Evolutionary conservation across 2,329 filamentous ascomycete genomes (phyloP).

Genomic region (Aspergillus oerlinghausenensis): DNA sequence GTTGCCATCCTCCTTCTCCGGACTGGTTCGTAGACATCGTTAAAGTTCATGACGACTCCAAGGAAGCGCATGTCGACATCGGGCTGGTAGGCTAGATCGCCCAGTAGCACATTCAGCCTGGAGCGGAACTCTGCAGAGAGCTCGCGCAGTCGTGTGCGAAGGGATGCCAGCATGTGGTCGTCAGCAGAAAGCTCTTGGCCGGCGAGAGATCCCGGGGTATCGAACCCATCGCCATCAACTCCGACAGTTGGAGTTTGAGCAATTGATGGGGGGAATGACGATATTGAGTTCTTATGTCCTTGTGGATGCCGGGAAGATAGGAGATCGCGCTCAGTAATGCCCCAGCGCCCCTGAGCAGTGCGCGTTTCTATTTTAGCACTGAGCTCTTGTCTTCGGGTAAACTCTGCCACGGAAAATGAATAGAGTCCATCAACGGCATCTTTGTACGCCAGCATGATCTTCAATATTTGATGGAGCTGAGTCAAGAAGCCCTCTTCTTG

Average conservation of each 20-base stretch:
- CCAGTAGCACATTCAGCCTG: conserved; percentile 74
- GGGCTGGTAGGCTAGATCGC: conserved; percentile 86
- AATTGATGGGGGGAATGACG: conserved; percentile 24
- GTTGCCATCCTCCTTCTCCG: conserved; percentile 49
- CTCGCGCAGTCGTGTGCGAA: conserved; percentile 68
- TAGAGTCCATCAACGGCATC: conserved; percentile 92
- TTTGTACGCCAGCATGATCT: conserved; percentile 89
- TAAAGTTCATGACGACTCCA: conserved; percentile 98
- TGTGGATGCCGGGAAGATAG: conserved; percentile 29
- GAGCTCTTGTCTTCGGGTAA: conserved; percentile 82
- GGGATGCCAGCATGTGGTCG: conserved; percentile 66
- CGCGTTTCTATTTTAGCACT: conserved; percentile 66
- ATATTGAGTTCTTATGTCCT: conserved; percentile 22
- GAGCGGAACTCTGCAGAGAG: conserved; percentile 72
- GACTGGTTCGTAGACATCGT: conserved; percentile 85
- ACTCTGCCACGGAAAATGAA: conserved; percentile 90
- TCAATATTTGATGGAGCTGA: conserved; percentile 87
- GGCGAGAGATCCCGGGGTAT: conserved; percentile 38
- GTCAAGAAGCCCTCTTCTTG: conserved; percentile 76
- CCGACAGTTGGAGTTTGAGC: conserved; percentile 23
- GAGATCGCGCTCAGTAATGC: conserved; percentile 53
- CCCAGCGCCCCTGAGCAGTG: conserved; percentile 62
- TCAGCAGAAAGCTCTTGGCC: conserved; percentile 34
- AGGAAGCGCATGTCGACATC: conserved; percentile 95
- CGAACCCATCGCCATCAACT: conserved; percentile 22